Conservation (phyloP, 192 early-diverging fungal species). For the Coemansia sp. region DNA sequence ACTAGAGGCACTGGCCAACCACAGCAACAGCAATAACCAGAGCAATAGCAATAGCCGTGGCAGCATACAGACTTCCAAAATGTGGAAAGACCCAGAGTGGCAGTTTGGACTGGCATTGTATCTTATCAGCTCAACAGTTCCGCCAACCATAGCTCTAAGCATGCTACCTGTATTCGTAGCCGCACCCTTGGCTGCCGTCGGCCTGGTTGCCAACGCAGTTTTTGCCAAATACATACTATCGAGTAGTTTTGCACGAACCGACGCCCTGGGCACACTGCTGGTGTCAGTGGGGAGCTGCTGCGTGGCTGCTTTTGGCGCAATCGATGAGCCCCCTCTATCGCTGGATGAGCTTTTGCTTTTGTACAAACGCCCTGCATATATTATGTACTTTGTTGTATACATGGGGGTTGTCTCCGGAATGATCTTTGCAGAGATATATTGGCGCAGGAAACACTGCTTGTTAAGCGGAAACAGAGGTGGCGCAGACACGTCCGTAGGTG, state of each 20-base stretch:
- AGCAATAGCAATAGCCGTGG: not conserved
- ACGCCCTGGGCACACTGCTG: constrained; percentile 64
- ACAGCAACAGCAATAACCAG: constrained; percentile 6
- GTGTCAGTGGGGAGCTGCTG: constrained; percentile 65
- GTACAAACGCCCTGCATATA: constrained; percentile 67
- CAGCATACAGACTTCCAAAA: not conserved
- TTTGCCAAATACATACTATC: constrained; percentile 66
- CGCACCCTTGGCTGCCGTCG: constrained; percentile 73
- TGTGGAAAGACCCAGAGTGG: constrained; percentile 62
- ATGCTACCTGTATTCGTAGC: constrained; percentile 76
- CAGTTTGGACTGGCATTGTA: constrained; percentile 65
- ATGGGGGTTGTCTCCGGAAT: constrained; percentile 54
- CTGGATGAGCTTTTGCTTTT: constrained; percentile 66
- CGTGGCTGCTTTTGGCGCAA: constrained; percentile 72
- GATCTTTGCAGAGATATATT: constrained; percentile 45
- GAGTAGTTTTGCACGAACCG: constrained; percentile 64
- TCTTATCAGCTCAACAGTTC: constrained; percentile 67
- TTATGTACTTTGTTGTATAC: constrained; percentile 63
- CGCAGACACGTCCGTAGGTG: not conserved
- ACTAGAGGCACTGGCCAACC: constrained; percentile 12
- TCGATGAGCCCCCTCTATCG: constrained; percentile 69
- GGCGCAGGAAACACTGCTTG: constrained; percentile 32
- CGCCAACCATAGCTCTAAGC: constrained; percentile 71
- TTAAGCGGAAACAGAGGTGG: not conserved
- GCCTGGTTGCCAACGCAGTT: constrained; percentile 73